Evolutionary conservation across 192 early-diverging fungal genomes (phyloP), one percentile per base, ranked within the genome.

Genomic region (Pilaira anomala): DNA sequence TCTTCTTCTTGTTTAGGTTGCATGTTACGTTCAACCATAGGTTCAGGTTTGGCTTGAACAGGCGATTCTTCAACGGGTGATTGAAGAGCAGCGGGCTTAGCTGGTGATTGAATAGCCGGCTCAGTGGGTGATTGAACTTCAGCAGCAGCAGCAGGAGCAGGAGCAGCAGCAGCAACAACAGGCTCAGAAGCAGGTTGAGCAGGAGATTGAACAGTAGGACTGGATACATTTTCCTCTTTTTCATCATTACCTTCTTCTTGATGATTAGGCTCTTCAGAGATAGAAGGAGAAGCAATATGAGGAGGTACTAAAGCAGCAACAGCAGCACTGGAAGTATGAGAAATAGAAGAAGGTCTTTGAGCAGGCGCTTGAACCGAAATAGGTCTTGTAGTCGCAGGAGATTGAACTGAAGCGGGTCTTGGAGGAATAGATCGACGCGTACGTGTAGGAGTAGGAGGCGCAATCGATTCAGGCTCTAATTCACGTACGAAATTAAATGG

Each of bases 401-500:
- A 16, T 5, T 48, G 58, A 2, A 48, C 42, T 1, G 44, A 44
- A 48, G 33, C 28, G 25, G 58, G 44, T 46, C 58, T 46, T 22
- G 7, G 28, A 2, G 16, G 53, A 14, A 61, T 41, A 19, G 58
- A 61, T 24, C 14, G 61, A 13, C 66, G 50, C n/a, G 56, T n/a
- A 16, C 66, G 66, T 30, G 48, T 39, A 22, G 67, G 67, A 26
- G 60, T 30, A 48, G 60, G 42, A 39, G 52, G 44, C 2, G 67
- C 22, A 4, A 24, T 25, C 19, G 42, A 7, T 26, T 75, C 64
- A 8, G 67, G 48, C 18, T 59, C 70, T 41, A 82, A 65, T 64
- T 82, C 80, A 54, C 76, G 68, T 1, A 85, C 78, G 67, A 75
- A 82, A 42, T 78, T 75, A 13, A 67, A 63, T 6, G 83, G 83